Evolutionary conservation across 148 eudicot genomes (phyloP).

Genomic region (Chenopodium suecicum): DNA sequence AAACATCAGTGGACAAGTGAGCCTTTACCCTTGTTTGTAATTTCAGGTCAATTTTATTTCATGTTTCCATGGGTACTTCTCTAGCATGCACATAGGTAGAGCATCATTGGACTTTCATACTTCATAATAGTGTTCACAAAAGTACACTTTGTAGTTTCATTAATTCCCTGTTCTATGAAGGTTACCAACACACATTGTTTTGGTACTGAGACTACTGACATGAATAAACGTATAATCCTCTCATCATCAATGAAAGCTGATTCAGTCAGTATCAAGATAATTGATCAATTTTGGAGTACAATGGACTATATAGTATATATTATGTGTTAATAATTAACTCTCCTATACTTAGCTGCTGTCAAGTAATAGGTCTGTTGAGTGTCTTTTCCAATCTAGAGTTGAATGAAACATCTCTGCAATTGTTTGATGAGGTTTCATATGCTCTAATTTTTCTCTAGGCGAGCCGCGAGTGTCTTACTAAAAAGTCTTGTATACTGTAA

Average conservation of each 20-base stretch:
- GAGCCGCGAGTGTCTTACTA: background rate
- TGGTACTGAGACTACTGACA: too few relatives aligned
- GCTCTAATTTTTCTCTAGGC: background rate
- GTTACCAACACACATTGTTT: background rate
- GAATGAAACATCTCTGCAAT: background rate
- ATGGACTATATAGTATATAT: too few relatives aligned
- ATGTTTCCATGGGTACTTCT: background rate
- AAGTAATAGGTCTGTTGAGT: background rate
- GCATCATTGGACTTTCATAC: background rate
- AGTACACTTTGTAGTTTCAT: background rate
- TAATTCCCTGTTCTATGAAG: background rate
- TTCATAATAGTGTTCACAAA: background rate
- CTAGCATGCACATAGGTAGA: background rate
- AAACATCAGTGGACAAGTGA: background rate
- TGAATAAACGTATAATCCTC: too few relatives aligned
- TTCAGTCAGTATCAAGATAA: background rate
- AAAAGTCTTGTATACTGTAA: background rate
- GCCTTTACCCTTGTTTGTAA: background rate
- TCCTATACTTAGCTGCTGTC: too few relatives aligned
- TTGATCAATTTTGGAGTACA: background rate
- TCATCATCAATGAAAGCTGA: too few relatives aligned
- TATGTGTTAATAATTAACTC: too few relatives aligned
- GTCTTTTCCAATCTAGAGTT: background rate
- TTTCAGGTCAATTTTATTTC: background rate
- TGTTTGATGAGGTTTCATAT: background rate